Base-by-base conservation (phyloP, 2,329 filamentous ascomycete genomes). In the Fusarium denticulatum region DNA sequence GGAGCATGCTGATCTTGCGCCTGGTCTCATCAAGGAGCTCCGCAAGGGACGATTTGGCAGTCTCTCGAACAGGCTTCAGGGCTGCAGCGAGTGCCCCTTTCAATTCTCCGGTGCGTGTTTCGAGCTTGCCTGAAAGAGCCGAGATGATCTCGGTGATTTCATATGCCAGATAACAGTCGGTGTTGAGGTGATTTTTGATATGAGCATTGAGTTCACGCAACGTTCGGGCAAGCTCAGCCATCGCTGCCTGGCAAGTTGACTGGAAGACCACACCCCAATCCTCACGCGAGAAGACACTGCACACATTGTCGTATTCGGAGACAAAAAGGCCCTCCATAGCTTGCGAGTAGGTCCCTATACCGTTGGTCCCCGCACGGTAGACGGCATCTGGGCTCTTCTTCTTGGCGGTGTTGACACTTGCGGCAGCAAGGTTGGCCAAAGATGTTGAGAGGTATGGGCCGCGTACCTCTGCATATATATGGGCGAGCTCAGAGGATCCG, bases 131-230 rank as follows among this genome's bases (percentile, higher is more conserved):
- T 6, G 94, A 95, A 53, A 97, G 87, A 18, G 88, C 89, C 2
- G 94, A 93, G 52, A 98, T 90, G 68, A 98, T 94, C 78, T 97
- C 96, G 37, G 97, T 94, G 37, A 98, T 94, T 80, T 99, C 96
- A 81, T 97, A 99, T 13, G 95, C 95, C 55, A 99, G 88, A 81
- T 94, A 98, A 82, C 96, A 98, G 81, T 99, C 96, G 0, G 94
- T 97, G 74, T 91, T 89, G 43, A 98, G 85, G 79, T 98, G 95
- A 45, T 89, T 86, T 80, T 95, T 95, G 82, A 98, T 95, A 79
- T 98, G 95, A 56, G 90, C 88, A 81, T 98, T 98, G 37, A 99
- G 87, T 78, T 98, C 96, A 34, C 93, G 90, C 60, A 98, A 83
- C 0, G 96, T 98, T 76, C 94, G 91, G 11, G 93, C 91, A 76